Evolutionary conservation across 257 asterid genomes (phyloP).

Genomic region (Solanum piurae): DNA sequence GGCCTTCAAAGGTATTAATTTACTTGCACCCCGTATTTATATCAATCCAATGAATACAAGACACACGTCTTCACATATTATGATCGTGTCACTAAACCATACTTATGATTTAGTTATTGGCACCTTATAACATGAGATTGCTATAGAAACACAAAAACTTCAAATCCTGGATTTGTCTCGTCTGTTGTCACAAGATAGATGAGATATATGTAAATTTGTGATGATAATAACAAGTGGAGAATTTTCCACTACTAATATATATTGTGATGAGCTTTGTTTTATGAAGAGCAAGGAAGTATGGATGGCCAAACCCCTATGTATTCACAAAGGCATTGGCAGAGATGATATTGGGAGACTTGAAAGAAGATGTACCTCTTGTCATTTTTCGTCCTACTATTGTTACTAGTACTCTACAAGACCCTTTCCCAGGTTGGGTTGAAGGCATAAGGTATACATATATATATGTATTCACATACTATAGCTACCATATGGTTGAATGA

Average conservation of each 20-base stretch:
- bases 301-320: constrained; percentile 86
- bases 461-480: too few relatives aligned
- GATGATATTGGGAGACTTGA: constrained; percentile 42
- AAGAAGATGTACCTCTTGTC: constrained; percentile 35
- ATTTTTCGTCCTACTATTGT: constrained; percentile 68
- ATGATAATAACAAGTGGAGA: not conserved
- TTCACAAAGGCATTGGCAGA: constrained; percentile 88
- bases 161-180: not conserved
- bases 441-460: constrained; percentile 45
- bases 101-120: not conserved
- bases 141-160: not conserved
- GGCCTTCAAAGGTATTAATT: constrained; percentile 25
- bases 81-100: not conserved
- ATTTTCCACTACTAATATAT: too few relatives aligned
- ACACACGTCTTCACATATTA: not conserved
- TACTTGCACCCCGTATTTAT: not conserved
- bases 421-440: constrained; percentile 91
- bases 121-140: not conserved
- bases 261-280: not conserved
- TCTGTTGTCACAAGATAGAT: not conserved
- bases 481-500: not conserved
- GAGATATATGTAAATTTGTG: not conserved
- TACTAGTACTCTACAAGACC: constrained; percentile 65
- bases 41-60: not conserved
- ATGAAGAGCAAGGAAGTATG: constrained; percentile 50